Percentiles rank a stretch among this genome's conserved stretches.
Evolutionary conservation across 2,329 filamentous ascomycete species (phyloP).

Genomic region (Pestalotiopsis sp.): DNA sequence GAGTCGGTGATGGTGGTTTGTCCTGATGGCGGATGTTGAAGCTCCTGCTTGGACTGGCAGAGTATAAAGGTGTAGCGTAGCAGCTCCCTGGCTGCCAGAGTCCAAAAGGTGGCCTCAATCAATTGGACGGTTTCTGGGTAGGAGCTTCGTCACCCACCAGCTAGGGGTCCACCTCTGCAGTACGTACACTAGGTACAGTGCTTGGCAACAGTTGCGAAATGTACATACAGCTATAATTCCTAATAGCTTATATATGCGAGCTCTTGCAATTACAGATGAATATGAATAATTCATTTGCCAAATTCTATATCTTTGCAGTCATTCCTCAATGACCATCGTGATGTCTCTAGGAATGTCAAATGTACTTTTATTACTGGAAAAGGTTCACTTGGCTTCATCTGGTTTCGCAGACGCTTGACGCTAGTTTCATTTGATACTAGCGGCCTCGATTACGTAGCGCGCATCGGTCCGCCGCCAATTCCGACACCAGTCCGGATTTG

Average conservation of each 20-base stretch:
- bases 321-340: too few species aligned
- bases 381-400: too few species aligned
- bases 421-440: neutral
- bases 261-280: too few species aligned
- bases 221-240: too few species aligned
- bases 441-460: neutral
- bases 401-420: neutral
- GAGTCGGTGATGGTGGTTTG: neutral
- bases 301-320: too few species aligned
- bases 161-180: too few species aligned
- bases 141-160: neutral
- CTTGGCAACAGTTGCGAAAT: too few species aligned
- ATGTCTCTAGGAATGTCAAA: too few species aligned
- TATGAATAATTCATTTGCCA: too few species aligned
- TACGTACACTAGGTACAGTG: too few species aligned
- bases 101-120: conserved; percentile 13
- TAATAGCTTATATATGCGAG: too few species aligned
- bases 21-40: neutral
- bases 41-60: neutral
- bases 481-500: conserved; percentile 18
- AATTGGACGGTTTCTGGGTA: neutral
- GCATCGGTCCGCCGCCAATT: conserved; percentile 10
- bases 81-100: neutral
- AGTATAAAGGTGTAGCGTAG: neutral
- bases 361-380: too few species aligned